Conservation (phyloP, 108 stramenopile species). For the Chaetoceros tenuissimus region DNA sequence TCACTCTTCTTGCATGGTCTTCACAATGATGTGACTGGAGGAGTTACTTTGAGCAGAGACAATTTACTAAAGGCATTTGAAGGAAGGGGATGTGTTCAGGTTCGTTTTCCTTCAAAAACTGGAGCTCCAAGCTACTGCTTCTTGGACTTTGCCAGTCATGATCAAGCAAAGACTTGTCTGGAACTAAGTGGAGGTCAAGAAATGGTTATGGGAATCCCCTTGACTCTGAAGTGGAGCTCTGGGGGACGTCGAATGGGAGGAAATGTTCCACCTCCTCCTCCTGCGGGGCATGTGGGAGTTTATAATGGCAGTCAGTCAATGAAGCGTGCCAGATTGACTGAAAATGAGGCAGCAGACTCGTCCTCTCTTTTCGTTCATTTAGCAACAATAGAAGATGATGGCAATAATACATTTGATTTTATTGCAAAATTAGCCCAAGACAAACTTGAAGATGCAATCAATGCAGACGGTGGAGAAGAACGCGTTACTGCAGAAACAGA, state of each 20-base stretch:
- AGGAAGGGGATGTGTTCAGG: constrained; percentile 28
- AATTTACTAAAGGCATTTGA: constrained; percentile 48
- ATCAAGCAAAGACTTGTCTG: constrained; percentile 54
- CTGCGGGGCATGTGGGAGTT: constrained; percentile 4
- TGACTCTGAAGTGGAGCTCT: constrained; percentile 72
- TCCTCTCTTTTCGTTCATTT: constrained; percentile 65
- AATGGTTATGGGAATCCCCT: constrained; percentile 37
- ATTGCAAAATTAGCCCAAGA: background rate
- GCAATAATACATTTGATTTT: background rate
- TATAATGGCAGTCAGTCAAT: background rate
- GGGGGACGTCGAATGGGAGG: constrained; percentile 11
- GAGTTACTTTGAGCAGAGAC: constrained; percentile 19
- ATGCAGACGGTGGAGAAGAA: constrained; percentile 38
- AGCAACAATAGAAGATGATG: constrained; percentile 11
- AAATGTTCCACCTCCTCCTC: constrained; percentile 18
- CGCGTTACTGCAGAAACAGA: constrained; percentile 66
- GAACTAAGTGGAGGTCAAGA: constrained; percentile 32
- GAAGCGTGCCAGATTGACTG: constrained; percentile 34
- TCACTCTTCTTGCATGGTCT: constrained; percentile 74
- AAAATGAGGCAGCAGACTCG: constrained; percentile 68
- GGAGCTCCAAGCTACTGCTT: constrained; percentile 54
- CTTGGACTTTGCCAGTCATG: constrained; percentile 66
- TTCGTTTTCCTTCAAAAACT: constrained; percentile 47
- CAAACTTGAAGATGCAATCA: constrained; percentile 71
- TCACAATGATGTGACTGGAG: constrained; percentile 59